Evolutionary conservation across 1,284 basidiomycete genomes (phyloP), one percentile per base, ranked within the genome.

Genomic region (Cutaneotrichosporon sp.): DNA sequence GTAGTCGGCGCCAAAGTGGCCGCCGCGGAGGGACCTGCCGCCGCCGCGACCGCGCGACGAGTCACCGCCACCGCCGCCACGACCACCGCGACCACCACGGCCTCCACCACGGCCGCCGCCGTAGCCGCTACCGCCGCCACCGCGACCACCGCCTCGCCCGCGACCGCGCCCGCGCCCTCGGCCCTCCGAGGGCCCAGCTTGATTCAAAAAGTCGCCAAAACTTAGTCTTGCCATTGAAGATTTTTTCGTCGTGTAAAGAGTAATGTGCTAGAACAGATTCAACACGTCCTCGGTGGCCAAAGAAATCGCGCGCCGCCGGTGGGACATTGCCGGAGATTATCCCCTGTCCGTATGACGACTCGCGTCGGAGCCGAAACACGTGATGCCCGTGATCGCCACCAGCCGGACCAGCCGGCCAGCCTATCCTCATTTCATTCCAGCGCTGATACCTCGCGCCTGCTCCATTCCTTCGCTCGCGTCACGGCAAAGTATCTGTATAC

Each of bases 121-220:
- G 41, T n/a, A 65, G 55, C 41, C 66, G 49, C 2, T 66, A 5
- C 60, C 51, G 12, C 60, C 49, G 2, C 67, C 40, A n/a, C 60
- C 61, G 5, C 63, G 52, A 18, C 63, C 58, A 5, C 65, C 55
- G 8, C 57, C 58, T 15, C 59, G 52, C 15, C 61, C 59, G 9
- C 55, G 48, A 4, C 59, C 54, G 17, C 57, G 33, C 2, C 55
- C 56, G 9, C 67, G 40, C n/a, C 66, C 57, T 40, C 64, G 51
- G 1, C 68, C 65, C 49, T 30, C 26, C 26, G 26, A 55, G 8
- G 61, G 59, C 18, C 56, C 51, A 14, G 56, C 54, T 17, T 56
- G 58, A 46, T 66, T 65, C 23, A 73, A 53, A 43, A 73, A 69
- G 35, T 70, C 66, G 55, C 57, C 54, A 53, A 73, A 73, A 7